Base-by-base conservation (phyloP, 495 filamentous ascomycete species). In the Tuber borchii region DNA sequence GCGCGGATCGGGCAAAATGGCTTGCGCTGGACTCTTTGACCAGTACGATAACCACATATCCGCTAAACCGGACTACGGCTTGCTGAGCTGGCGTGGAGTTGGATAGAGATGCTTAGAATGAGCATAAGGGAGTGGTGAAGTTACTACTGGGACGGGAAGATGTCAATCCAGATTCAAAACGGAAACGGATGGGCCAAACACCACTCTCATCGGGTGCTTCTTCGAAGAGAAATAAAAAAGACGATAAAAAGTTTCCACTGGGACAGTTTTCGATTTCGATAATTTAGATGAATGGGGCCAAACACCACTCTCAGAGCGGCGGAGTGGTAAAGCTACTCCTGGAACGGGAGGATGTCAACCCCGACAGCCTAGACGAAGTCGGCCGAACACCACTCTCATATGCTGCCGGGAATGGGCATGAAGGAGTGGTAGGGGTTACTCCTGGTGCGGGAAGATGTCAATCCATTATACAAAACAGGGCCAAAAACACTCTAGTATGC, bases 121-220 rank as follows among this genome's bases (percentile, higher is more conserved):
- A 26, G 56, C 56, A 65, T 65, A 6, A 31, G 56, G 26, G 56
- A 65, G 56, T 34, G 56, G 56, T 61, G 56, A 65, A 65, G 56
- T 65, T 65, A 65, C 56, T 65, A 65, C 56, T 65, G 56, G 56
- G 56, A 65, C 56, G 56, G 56, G 56, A 65, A 65, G 56, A 65
- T 65, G 56, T 65, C 56, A 65, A 65, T 65, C 56, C 56, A 65
- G 56, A 26, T 17, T 12, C 16, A 12, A 26, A 61, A 4, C 12
- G 22, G 51, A 10, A 22, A 61, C 26, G n/a, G 26, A 40, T 40
- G 39, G 56, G 56, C 56, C 56, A 34, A 65, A 65, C 56, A 65
- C 56, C 56, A 65, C 56, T 65, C 56, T 65, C 56, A 65, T 34
- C 26, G 14, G 12, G 56, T 34, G 26, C 56, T 65, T 34, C 17